These are phyloP conservation scores for Pyrenophora seminiperda DNA, from an alignment of 2,329 filamentous ascomycete species.

Conservation along the genomic window DNA sequence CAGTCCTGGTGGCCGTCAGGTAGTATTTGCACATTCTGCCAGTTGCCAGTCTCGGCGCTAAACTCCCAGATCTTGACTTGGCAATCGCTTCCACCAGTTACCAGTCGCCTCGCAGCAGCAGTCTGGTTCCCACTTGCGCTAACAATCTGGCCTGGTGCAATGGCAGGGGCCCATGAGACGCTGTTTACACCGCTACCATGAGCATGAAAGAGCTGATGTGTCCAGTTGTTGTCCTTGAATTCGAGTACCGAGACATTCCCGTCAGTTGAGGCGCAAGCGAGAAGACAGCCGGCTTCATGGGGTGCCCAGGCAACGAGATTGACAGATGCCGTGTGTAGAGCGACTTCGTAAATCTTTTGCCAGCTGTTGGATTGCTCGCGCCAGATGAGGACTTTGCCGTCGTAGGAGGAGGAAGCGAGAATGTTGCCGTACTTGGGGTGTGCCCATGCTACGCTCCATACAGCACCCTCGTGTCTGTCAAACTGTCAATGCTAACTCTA, in stretches of 20 bases:
- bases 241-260: constrained; percentile 93
- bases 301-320: constrained; percentile 98
- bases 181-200: constrained; percentile 95
- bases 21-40: constrained; percentile 61
- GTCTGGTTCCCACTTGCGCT: constrained; percentile 65
- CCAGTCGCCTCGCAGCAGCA: constrained; percentile 74
- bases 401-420: constrained; percentile 91
- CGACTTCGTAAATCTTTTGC: constrained; percentile 89
- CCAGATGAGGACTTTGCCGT: constrained; percentile 99
- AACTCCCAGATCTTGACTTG: constrained; percentile 91
- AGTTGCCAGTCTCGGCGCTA: constrained; percentile 59
- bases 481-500: constrained; percentile 17
- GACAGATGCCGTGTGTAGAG: constrained; percentile 91
- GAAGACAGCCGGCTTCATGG: constrained; percentile 90
- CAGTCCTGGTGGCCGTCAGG: constrained; percentile 90
- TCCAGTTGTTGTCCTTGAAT: constrained; percentile 95
- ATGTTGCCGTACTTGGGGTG: constrained; percentile 99
- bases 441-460: constrained; percentile 96
- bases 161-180: constrained; percentile 91
- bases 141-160: constrained; percentile 81
- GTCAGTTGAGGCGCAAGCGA: constrained; percentile 93
- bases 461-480: constrained; percentile 89
- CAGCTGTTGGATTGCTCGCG: constrained; percentile 70
- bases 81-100: constrained; percentile 94
- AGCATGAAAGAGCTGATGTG: constrained; percentile 85